Percentiles rank a stretch among this genome's conserved stretches.
phyloP scores from a whole-genome alignment of 805 yeast species.

The Saccharomycopsis babjevae region DNA sequence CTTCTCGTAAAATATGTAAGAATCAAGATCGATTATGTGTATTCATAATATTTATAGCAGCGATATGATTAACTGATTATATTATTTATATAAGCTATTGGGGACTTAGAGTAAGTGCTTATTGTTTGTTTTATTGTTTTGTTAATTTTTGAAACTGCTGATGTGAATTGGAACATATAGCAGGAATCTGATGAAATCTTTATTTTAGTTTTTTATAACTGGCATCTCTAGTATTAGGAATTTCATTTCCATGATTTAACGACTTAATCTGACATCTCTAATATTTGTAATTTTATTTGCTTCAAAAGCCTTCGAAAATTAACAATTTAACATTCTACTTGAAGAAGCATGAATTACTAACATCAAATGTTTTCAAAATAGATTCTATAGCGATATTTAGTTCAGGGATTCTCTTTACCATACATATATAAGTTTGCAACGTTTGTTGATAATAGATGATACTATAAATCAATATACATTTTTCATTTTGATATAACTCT shows the following conservation, averaged over 20 bases:
- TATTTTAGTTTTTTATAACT: constrained; percentile 13
- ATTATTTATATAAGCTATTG: too few relatives aligned
- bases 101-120: too few relatives aligned
- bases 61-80: too few relatives aligned
- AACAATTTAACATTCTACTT: background rate
- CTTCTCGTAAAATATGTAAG: background rate
- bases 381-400: too few relatives aligned
- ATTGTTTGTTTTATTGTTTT: background rate
- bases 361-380: background rate
- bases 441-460: too few relatives aligned
- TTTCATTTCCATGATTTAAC: constrained; percentile 17
- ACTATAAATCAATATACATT: too few relatives aligned
- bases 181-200: constrained; percentile 14
- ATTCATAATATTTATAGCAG: too few relatives aligned
- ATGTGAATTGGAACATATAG: background rate
- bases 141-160: background rate
- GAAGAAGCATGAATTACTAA: background rate
- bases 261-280: constrained; percentile 10
- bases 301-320: background rate
- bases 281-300: background rate
- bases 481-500: too few relatives aligned
- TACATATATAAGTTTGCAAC: too few relatives aligned
- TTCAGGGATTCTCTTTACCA: too few relatives aligned
- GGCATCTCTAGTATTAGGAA: constrained; percentile 20
- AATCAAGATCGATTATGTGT: background rate